These are phyloP conservation scores for Sherardia arvensis DNA, from an alignment of 257 asterid genomes.

Conservation along the genomic window DNA sequence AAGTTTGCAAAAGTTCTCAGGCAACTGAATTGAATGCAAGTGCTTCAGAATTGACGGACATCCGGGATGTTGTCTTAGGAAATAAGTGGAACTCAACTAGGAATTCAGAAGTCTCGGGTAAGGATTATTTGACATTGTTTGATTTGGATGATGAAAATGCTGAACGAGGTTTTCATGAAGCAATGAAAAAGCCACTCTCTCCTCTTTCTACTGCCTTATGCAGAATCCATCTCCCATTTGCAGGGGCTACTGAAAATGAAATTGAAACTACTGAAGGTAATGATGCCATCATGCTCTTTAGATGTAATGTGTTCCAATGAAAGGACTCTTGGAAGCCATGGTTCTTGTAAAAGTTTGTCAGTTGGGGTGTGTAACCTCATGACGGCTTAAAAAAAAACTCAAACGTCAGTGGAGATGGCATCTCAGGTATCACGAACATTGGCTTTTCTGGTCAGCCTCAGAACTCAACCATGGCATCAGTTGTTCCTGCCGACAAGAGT, in stretches of 20 bases:
- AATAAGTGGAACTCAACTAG: slow-evolving; percentile 9
- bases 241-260: slow-evolving; percentile 26
- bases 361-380: slow-evolving; percentile 14
- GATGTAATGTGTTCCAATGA: slow-evolving; percentile 27
- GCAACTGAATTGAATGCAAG: slow-evolving; percentile 13
- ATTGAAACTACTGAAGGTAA: slow-evolving; percentile 17
- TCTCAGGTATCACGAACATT: slow-evolving; percentile 9
- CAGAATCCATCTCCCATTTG: slow-evolving; percentile 27
- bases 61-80: slow-evolving; percentile 12
- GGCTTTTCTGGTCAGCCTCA: slow-evolving; percentile 16
- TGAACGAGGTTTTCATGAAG: slow-evolving; percentile 49
- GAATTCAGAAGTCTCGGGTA: slow-evolving; percentile 22
- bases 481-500: slow-evolving; percentile 25
- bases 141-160: slow-evolving; percentile 49
- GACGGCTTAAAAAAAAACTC: slow-evolving; percentile 15
- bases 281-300: slow-evolving; percentile 21
- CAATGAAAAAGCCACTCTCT: slow-evolving; percentile 67
- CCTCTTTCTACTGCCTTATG: slow-evolving; percentile 42
- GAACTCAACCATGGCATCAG: slow-evolving; percentile 19
- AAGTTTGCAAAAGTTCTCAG: slow-evolving; percentile 22
- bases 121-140: slow-evolving; percentile 61
- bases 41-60: slow-evolving; percentile 22
- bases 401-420: slow-evolving; percentile 5
- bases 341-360: slow-evolving; percentile 18
- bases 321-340: slow-evolving; percentile 14